Percentiles rank a stretch among this genome's conserved stretches.
Evolutionary conservation across 495 filamentous ascomycete species (phyloP).

Genomic region (Xeromyces bisporus): DNA sequence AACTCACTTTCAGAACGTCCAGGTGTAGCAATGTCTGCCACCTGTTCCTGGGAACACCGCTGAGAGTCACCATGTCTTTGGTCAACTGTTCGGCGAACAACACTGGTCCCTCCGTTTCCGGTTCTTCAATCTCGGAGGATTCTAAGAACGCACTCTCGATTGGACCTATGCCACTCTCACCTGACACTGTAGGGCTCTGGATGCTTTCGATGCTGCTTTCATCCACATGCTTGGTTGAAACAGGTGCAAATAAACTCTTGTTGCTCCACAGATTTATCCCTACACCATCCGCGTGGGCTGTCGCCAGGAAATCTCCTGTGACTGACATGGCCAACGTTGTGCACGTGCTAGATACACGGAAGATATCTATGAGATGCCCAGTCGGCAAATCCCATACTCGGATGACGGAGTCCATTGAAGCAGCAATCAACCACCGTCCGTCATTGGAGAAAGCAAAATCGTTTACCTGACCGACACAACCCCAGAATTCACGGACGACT

Average conservation of each 20-base stretch:
- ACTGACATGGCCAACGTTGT: constrained; percentile 72
- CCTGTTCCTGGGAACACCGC: constrained; percentile 67
- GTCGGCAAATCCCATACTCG: constrained; percentile 94
- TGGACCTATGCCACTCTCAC: constrained; percentile 55
- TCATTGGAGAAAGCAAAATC: constrained; percentile 87
- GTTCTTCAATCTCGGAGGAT: constrained; percentile 29
- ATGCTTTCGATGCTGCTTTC: constrained; percentile 51
- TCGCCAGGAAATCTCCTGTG: constrained; percentile 85
- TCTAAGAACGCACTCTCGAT: constrained; percentile 55
- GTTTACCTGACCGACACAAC: constrained; percentile 60
- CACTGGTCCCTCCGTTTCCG: constrained; percentile 27
- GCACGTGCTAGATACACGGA: constrained; percentile 57
- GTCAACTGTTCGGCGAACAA: constrained; percentile 56
- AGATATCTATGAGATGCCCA: constrained; percentile 80
- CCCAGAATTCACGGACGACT: constrained; percentile 85
- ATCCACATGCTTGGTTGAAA: constrained; percentile 64
- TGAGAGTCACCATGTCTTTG: constrained; percentile 67
- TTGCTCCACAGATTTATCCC: constrained; percentile 94
- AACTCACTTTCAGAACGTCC: constrained; percentile 56
- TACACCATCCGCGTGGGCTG: constrained; percentile 65
- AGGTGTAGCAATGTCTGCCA: constrained; percentile 92
- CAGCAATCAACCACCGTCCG: constrained; percentile 83
- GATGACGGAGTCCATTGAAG: constrained; percentile 64
- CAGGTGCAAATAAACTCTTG: constrained; percentile 69
- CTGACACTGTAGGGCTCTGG: constrained; percentile 54